These are phyloP conservation scores for Suhomyces prunicola DNA, from an alignment of 805 yeast species.

Conservation along the genomic window DNA sequence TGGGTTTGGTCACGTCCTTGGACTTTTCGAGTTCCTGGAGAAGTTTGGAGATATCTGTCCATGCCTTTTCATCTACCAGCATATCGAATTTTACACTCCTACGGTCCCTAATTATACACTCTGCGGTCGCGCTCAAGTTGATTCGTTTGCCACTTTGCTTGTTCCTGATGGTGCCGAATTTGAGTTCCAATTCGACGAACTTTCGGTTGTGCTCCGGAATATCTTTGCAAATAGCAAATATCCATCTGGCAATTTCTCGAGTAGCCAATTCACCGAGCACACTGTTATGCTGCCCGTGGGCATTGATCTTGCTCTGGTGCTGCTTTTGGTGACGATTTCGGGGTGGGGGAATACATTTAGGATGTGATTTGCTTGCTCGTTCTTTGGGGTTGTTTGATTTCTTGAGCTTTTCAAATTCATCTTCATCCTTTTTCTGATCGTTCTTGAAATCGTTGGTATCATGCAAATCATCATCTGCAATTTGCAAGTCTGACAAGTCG, in stretches of 20 bases:
- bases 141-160: constrained; percentile 60
- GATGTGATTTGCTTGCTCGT: constrained; percentile 61
- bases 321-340: neutral
- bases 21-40: constrained; percentile 49
- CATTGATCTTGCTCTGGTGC: neutral
- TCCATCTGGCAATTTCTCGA: constrained; percentile 82
- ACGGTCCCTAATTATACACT: constrained; percentile 57
- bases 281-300: neutral
- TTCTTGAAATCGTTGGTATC: neutral
- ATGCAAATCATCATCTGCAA: neutral
- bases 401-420: constrained; percentile 26
- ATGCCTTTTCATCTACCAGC: constrained; percentile 63
- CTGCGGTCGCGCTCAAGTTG: constrained; percentile 64
- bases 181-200: constrained; percentile 66
- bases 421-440: neutral
- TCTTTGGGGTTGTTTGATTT: constrained; percentile 30
- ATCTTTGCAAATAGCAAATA: constrained; percentile 74
- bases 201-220: constrained; percentile 54
- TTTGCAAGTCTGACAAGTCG: constrained; percentile 1
- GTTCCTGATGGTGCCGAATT: constrained; percentile 69
- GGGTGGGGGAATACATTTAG: constrained; percentile 50
- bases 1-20: constrained; percentile 23
- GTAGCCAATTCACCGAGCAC: constrained; percentile 50
- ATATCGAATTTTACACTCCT: constrained; percentile 58
- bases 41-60: constrained; percentile 52